Evolutionary conservation across 2,329 filamentous ascomycete species (phyloP), one percentile per base, ranked within the genome.

Genomic region (Diaporthe caulivora): DNA sequence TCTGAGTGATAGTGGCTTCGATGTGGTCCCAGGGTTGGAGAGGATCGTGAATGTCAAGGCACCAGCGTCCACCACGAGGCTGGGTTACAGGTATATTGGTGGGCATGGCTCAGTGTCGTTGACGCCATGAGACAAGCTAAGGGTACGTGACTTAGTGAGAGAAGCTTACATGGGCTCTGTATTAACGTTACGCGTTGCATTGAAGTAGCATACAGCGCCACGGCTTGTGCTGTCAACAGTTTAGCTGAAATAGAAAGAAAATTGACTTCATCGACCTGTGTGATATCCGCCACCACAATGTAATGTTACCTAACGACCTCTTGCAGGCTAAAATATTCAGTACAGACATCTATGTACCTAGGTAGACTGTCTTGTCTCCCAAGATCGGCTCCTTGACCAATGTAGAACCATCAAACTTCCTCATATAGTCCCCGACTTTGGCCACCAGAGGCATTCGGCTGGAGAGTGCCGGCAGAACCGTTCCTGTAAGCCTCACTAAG

Each of bases 1-100:
- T 51, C 80, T 90, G 70, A 88, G 86, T 44, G 89, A 91, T 76
- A 91, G 91, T 74, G 85, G 87, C 1, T 86, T 92, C 24, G 90
- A 92, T 78, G 26, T 92, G 13, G 80, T 91, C 15, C 90, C 90
- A 0, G 87, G 87, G 1, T 10, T 67, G 31, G 47, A 67, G n/a
- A 53, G 44, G 18, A 18, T 40, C 62, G 62, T 67, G 31, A 40
- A n/a, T 40, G n/a, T 67, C 10, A 26, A 53, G n/a, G 31, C 62
- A 9, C 62, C 47, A 34, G 29, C 31, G 15, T 53, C 62, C 29
- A 9, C 53, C 62, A 26, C 47, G 26, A n/a, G 10, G 21, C 62
- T 67, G 4, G 44, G 47, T 1, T 67, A 67, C 62, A 53, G 62
- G 11, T 53, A 53, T 21, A 26, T 67, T 1, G 62, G 62, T 8